Evolutionary conservation across 2,329 filamentous ascomycete genomes (phyloP).

Genomic region (Calcarisporium arbuscula): DNA sequence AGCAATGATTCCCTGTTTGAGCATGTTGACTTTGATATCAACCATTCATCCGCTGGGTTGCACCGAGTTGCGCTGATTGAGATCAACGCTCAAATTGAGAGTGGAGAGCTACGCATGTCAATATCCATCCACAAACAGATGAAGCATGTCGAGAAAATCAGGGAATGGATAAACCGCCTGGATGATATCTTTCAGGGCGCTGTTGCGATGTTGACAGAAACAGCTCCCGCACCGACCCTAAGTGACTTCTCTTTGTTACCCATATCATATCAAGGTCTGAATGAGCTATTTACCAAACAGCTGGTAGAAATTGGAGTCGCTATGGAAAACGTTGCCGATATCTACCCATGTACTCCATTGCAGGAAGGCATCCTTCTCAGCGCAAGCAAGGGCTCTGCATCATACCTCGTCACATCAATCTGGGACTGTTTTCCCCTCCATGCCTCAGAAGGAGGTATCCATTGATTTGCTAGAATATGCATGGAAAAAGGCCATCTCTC

Average conservation of each 20-base stretch:
- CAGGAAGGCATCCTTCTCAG: constrained; percentile 26
- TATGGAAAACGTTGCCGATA: constrained; percentile 19
- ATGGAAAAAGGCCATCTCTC: constrained; percentile 8
- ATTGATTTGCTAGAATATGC: constrained; percentile 7
- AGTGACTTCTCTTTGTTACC: background rate
- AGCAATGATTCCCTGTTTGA: constrained; percentile 15
- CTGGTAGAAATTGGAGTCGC: constrained; percentile 4
- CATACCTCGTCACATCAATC: no score
- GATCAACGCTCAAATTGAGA: no score
- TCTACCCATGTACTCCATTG: constrained; percentile 25
- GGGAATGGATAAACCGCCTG: no score
- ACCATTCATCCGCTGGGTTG: no score
- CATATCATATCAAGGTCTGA: constrained; percentile 1
- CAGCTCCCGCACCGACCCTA: no score
- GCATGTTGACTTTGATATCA: constrained; percentile 1
- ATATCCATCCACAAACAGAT: no score
- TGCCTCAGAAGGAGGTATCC: background rate
- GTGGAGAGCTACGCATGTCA: no score
- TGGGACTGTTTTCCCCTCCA: no score
- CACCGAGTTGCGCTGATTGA: no score
- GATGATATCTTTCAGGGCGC: no score
- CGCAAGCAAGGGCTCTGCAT: constrained; percentile 11
- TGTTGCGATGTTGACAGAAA: no score
- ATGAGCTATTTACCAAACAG: constrained; percentile 10
- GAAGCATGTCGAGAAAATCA: no score